These are phyloP conservation scores for Cladosporium sp. DNA, from an alignment of 2,329 filamentous ascomycete genomes.

Conservation along the genomic window DNA sequence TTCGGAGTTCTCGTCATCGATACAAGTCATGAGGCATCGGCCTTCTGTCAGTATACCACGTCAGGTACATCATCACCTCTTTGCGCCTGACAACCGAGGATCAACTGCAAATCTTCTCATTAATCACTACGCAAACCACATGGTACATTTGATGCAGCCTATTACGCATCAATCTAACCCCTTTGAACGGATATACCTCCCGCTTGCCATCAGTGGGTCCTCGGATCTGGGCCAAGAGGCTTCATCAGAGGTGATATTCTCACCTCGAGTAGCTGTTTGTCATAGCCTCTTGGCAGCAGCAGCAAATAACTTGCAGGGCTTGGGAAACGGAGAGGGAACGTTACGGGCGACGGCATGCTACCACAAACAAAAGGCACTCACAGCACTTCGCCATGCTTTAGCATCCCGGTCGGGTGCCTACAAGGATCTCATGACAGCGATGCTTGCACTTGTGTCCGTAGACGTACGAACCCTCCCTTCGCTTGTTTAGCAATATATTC, in stretches of 20 bases:
- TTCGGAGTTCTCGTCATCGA: too few relatives aligned
- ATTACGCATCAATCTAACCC: not conserved
- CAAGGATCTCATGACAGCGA: not conserved
- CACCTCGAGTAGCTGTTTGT: not conserved
- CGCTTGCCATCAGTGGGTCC: not conserved
- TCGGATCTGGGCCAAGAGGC: not conserved
- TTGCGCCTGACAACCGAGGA: not conserved
- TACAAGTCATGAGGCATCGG: too few relatives aligned
- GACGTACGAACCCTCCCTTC: not conserved
- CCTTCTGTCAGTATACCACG: not conserved
- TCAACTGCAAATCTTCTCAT: not conserved
- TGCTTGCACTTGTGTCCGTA: not conserved
- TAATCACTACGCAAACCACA: not conserved
- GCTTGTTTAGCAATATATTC: not conserved
- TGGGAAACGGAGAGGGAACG: not conserved
- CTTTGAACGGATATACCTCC: not conserved
- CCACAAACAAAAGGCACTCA: not conserved
- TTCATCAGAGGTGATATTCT: not conserved
- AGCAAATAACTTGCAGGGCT: not conserved
- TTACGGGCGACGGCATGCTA: not conserved
- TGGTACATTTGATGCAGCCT: not conserved
- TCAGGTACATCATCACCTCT: not conserved
- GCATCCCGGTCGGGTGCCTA: not conserved
- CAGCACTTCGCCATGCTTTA: not conserved
- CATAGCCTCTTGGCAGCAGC: not conserved